phyloP scores from a whole-genome alignment of 2,329 filamentous ascomycete genomes.

The Colletotrichum eleusines region DNA sequence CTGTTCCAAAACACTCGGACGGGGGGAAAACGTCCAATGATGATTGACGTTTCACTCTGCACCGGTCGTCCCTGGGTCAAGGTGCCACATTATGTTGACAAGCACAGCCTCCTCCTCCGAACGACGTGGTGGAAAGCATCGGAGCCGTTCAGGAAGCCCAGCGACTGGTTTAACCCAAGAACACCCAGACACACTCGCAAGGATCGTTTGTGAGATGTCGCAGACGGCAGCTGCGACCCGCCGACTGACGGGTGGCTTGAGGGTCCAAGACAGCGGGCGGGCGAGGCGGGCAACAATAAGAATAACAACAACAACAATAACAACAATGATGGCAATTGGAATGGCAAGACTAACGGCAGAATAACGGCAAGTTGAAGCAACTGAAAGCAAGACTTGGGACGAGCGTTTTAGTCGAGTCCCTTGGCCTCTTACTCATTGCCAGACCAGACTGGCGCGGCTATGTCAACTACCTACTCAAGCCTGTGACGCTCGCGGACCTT shows the following conservation, averaged over 20 bases:
- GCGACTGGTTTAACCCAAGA: slow-evolving; percentile 22
- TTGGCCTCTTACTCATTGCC: slow-evolving; percentile 26
- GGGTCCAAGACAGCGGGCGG: background rate
- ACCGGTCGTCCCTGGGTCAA: slow-evolving; percentile 33
- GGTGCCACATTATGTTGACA: slow-evolving; percentile 34
- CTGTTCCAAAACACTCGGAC: slow-evolving; percentile 39
- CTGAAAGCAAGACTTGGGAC: slow-evolving; percentile 24
- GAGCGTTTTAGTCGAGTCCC: slow-evolving; percentile 36
- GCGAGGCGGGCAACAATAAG: background rate
- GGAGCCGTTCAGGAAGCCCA: slow-evolving; percentile 23
- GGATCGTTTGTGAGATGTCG: slow-evolving; percentile 34
- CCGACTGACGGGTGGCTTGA: slow-evolving; percentile 28
- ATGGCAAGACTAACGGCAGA: background rate
- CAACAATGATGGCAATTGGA: too few relatives aligned
- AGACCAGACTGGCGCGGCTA: slow-evolving; percentile 33
- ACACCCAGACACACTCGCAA: slow-evolving; percentile 24
- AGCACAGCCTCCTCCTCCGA: slow-evolving; percentile 33
- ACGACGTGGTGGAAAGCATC: slow-evolving; percentile 24
- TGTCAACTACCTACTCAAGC: slow-evolving; percentile 30
- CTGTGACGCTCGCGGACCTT: slow-evolving; percentile 37
- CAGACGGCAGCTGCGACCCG: slow-evolving; percentile 36
- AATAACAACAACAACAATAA: background rate
- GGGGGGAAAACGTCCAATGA: slow-evolving; percentile 36
- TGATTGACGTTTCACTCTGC: slow-evolving; percentile 39
- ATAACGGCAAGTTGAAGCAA: background rate